A percentile compares a stretch with the other conserved stretches of the same genome.
These are phyloP conservation scores for Coniophora puteana DNA, from an alignment of 1,284 basidiomycete genomes.

Conservation along the genomic window DNA sequence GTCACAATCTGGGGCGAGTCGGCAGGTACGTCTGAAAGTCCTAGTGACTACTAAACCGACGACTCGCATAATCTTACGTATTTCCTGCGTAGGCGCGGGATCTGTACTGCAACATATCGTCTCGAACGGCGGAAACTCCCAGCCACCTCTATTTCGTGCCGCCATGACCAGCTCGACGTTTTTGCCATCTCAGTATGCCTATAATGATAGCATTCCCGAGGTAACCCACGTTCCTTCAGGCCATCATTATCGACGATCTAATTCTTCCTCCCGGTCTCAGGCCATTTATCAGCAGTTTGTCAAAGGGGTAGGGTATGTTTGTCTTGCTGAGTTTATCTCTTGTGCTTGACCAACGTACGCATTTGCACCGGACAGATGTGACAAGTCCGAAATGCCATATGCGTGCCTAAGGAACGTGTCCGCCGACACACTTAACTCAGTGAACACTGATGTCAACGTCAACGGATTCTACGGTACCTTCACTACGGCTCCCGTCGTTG, in stretches of 20 bases:
- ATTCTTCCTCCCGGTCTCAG: too few relatives aligned
- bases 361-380: too few relatives aligned
- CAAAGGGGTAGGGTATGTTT: slow-evolving; percentile 25
- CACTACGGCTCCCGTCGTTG: slow-evolving; percentile 34
- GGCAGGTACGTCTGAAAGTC: slow-evolving; percentile 21
- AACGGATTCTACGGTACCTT: slow-evolving; percentile 29
- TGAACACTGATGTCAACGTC: slow-evolving; percentile 23
- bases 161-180: slow-evolving; percentile 17
- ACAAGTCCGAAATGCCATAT: neutral
- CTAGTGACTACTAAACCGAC: neutral
- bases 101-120: slow-evolving; percentile 11
- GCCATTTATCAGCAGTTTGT: slow-evolving; percentile 26
- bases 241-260: neutral
- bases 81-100: slow-evolving; percentile 8
- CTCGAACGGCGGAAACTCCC: slow-evolving; percentile 5
- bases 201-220: slow-evolving; percentile 10
- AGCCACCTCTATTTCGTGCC: slow-evolving; percentile 9
- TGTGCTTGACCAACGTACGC: too few relatives aligned
- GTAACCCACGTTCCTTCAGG: slow-evolving; percentile 5
- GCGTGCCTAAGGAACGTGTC: slow-evolving; percentile 28
- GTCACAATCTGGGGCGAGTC: slow-evolving; percentile 22
- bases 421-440: slow-evolving; percentile 23
- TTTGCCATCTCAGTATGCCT: slow-evolving; percentile 18
- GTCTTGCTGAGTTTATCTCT: slow-evolving; percentile 5
- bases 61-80: neutral